Evolutionary conservation across 2,329 filamentous ascomycete species (phyloP), one percentile per base, ranked within the genome.

Genomic region (Fusarium secorum): DNA sequence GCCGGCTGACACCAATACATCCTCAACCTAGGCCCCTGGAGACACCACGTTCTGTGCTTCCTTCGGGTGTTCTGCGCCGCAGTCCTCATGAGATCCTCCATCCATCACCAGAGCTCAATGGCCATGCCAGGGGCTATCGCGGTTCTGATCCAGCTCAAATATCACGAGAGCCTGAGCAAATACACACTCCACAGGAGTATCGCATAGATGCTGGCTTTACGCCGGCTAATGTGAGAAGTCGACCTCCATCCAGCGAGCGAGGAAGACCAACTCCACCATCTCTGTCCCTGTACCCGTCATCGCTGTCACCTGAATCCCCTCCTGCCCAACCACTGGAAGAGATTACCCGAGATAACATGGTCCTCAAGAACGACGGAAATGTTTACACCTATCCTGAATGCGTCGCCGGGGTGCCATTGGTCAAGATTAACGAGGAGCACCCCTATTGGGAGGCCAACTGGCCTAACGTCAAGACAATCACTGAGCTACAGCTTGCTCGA

Each of bases 401-500:
- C 70, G 85, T 87, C 73, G 80, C 80, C 35, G 87, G 86, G 5
- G 86, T 88, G 2, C 87, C 87, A 1, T 69, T 88, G 5, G 82
- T 79, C 39, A 87, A 86, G 74, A 87, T 89, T 52, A 77, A 82
- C 41, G 78, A 82, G 20, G 77, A 73, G 11, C 84, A 89, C 42
- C 83, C 85, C 1, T 89, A 89, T 74, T 89, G 87, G 87, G 86
- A 89, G 18, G 76, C 81, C 0, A 81, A 82, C 7, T 89, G 87
- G 87, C 81, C 82, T 14, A 77, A 83, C 7, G 77, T 88, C 8
- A 82, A 82, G 59, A 75, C 76, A 3, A 68, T 82, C 11, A 83
- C 87, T 11, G 78, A 82, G 45, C 80, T 81, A 1, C 80, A 83
- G 38, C 78, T 87, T 11, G 79, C 83, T 11, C 81, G 81, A 41